Evolutionary conservation across 2,329 filamentous ascomycete genomes (phyloP).

Genomic region (Xylariaceae sp.): DNA sequence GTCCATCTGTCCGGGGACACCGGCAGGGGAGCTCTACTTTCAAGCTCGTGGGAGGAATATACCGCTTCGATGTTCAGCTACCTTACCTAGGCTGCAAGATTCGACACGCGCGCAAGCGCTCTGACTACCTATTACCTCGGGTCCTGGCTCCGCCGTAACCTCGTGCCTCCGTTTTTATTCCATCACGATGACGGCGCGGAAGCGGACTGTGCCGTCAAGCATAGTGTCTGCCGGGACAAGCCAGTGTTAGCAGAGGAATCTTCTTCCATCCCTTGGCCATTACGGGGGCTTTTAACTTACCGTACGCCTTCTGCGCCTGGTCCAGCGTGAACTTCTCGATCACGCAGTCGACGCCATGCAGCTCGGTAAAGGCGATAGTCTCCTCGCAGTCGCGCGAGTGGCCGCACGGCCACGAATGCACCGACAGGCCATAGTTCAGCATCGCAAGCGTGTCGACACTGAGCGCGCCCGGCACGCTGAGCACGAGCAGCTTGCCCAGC

Average conservation of each 20-base stretch:
- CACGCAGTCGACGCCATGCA: constrained; percentile 6
- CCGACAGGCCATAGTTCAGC: constrained; percentile 8
- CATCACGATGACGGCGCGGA: constrained; percentile 8
- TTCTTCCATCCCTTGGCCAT: neutral
- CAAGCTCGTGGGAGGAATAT: no score
- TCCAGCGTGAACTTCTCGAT: constrained; percentile 11
- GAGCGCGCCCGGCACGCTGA: constrained; percentile 8
- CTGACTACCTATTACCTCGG: no score
- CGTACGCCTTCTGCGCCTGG: constrained; percentile 10
- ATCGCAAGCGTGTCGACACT: constrained; percentile 5
- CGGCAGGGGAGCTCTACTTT: no score
- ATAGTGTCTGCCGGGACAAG: constrained; percentile 4
- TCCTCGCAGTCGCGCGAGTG: constrained; percentile 8
- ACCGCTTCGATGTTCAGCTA: no score
- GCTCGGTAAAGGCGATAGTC: constrained; percentile 9
- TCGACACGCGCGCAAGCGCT: no score
- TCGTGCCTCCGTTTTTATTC: no score
- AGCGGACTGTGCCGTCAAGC: constrained; percentile 9
- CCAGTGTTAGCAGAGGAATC: neutral
- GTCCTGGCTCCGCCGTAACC: no score
- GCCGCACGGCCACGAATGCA: constrained; percentile 10
- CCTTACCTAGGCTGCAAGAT: no score
- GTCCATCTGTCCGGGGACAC: no score
- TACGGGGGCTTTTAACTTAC: constrained; percentile 1
- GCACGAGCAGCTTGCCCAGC: constrained; percentile 12